Evolutionary conservation across 768 basidiomycete genomes (phyloP).

Genomic region (Pleurotus pulmonarius): DNA sequence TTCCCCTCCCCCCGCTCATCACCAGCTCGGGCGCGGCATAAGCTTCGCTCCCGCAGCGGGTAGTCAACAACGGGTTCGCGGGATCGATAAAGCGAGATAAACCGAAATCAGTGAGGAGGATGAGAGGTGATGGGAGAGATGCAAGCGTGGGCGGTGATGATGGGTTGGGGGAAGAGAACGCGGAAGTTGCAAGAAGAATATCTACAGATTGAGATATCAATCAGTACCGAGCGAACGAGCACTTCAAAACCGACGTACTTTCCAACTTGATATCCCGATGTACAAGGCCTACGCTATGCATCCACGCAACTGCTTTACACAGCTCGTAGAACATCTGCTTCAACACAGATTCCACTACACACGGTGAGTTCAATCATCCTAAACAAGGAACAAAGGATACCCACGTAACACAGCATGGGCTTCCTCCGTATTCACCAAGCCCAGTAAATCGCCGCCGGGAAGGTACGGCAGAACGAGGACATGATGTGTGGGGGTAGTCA

Average conservation of each 20-base stretch:
- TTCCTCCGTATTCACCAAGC: conserved; percentile 59
- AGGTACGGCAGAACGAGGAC: conserved; percentile 76
- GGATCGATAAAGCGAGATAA: conserved; percentile 82
- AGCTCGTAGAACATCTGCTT: conserved; percentile 75
- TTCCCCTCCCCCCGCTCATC: conserved; percentile 31
- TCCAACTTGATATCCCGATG: conserved; percentile 92
- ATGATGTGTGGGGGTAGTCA: conserved; percentile 71
- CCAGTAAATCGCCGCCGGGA: conserved; percentile 83
- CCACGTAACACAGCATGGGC: conserved; percentile 36
- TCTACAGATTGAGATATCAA: conserved; percentile 36
- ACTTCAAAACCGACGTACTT: conserved; percentile 44
- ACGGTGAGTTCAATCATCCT: background rate
- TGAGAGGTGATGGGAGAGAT: conserved; percentile 47
- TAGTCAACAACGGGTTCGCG: conserved; percentile 56
- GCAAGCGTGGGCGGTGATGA: conserved; percentile 34
- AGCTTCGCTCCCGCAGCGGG: conserved; percentile 84
- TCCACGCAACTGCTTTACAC: conserved; percentile 76
- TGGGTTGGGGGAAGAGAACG: conserved; percentile 13
- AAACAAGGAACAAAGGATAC: conserved; percentile 10
- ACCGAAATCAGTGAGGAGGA: conserved; percentile 88
- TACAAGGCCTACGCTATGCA: conserved; percentile 82
- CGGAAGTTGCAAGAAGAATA: conserved; percentile 62
- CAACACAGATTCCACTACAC: conserved; percentile 45
- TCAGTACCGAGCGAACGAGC: conserved; percentile 19
- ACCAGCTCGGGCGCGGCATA: conserved; percentile 83